Conservation (phyloP, 2,329 filamentous ascomycete genomes). For the Aspergillus cejpii region DNA sequence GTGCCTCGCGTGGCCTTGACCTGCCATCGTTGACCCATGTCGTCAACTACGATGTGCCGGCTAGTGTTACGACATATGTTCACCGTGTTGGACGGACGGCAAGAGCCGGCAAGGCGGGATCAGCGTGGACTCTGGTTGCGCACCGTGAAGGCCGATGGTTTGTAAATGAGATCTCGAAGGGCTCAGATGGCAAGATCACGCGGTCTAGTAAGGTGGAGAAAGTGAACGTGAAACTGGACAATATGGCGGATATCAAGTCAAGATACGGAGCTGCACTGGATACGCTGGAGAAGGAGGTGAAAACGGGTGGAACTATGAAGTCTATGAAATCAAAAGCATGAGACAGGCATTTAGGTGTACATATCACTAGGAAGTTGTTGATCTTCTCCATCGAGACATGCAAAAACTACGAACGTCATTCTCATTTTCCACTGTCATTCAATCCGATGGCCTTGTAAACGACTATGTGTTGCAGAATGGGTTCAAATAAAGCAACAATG, state of each 20-base stretch:
- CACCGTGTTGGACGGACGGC: conserved; percentile 90
- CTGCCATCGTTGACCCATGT: conserved; percentile 72
- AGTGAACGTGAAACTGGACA: conserved; percentile 27
- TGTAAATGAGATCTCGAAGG: conserved; percentile 68
- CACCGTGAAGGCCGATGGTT: conserved; percentile 87
- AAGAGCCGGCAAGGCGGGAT: conserved; percentile 65
- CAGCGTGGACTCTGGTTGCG: conserved; percentile 80
- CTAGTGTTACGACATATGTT: conserved; percentile 73
- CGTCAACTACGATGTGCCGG: conserved; percentile 87
- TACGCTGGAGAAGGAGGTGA: conserved; percentile 35
- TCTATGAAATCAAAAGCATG: background rate
- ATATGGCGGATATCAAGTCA: conserved; percentile 24
- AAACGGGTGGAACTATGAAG: conserved; percentile 14
- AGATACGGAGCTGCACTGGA: conserved; percentile 33
- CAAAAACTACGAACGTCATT: no score
- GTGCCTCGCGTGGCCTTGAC: conserved; percentile 87
- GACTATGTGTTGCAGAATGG: no score
- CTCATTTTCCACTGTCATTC: no score
- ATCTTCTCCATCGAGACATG: no score
- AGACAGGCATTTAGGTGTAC: background rate
- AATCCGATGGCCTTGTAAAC: no score
- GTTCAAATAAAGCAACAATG: no score
- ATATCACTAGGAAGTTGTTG: no score
- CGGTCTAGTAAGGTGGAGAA: conserved; percentile 25
- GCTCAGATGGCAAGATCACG: conserved; percentile 29